Evolutionary conservation across 768 basidiomycete genomes (phyloP).

Genomic region (Strobilomyces dryophilus): DNA sequence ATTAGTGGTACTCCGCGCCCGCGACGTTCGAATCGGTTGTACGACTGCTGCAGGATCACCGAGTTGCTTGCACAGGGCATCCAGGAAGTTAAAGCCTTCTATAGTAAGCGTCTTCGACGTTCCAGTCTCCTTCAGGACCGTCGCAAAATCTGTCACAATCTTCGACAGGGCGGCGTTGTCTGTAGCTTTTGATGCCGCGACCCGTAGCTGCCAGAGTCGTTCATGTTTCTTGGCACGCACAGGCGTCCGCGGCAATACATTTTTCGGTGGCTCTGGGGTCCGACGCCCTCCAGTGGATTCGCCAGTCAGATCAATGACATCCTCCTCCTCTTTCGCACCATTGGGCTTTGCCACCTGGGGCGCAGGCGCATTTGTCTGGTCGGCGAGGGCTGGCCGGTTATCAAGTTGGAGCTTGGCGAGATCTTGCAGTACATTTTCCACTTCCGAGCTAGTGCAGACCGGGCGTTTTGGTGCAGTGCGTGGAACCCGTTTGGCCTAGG

Average conservation of each 20-base stretch:
- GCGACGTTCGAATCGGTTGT: constrained; percentile 47
- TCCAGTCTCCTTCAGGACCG: constrained; percentile 54
- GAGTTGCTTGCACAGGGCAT: constrained; percentile 66
- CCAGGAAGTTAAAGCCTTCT: constrained; percentile 68
- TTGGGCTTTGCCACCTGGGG: constrained; percentile 33
- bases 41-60: constrained; percentile 61
- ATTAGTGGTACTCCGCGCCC: constrained; percentile 39
- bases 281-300: constrained; percentile 33
- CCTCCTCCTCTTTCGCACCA: constrained; percentile 18
- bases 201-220: constrained; percentile 46
- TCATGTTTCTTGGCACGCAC: constrained; percentile 40
- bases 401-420: constrained; percentile 57
- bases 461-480: constrained; percentile 14
- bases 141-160: constrained; percentile 57
- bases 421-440: constrained; percentile 55
- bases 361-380: constrained; percentile 43
- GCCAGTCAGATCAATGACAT: constrained; percentile 45
- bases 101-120: constrained; percentile 63
- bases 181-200: constrained; percentile 39
- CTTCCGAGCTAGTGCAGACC: constrained; percentile 35
- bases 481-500: constrained; percentile 30
- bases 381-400: constrained; percentile 47
- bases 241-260: constrained; percentile 27
- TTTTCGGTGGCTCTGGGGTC: constrained; percentile 13
- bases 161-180: constrained; percentile 54